These are phyloP conservation scores for Yamadazyma diddensiae DNA, from an alignment of 1,139 yeast species.

Conservation along the genomic window DNA sequence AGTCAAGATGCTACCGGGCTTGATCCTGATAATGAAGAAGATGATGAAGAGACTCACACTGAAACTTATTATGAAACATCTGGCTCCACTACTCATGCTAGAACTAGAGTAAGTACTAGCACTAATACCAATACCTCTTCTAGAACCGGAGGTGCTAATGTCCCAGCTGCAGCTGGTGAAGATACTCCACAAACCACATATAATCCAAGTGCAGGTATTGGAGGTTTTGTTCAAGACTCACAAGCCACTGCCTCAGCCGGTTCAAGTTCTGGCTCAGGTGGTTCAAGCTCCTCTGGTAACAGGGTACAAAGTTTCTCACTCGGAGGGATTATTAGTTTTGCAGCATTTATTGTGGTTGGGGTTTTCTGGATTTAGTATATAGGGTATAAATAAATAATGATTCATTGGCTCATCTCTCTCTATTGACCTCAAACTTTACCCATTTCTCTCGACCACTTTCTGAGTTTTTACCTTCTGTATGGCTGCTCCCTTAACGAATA, in stretches of 20 bases:
- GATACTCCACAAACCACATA: conserved; percentile 15
- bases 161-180: conserved; percentile 6
- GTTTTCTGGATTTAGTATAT: conserved; percentile 14
- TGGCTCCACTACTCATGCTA: too few species aligned
- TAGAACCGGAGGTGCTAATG: conserved; percentile 12
- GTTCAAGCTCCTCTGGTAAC: too few species aligned
- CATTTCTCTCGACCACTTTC: too few species aligned
- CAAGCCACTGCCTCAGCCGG: conserved; percentile 3
- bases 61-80: conserved; percentile 12
- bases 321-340: conserved; percentile 15
- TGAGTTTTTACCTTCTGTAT: too few species aligned
- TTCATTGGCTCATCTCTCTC: too few species aligned
- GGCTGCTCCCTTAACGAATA: too few species aligned
- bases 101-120: conserved; percentile 10
- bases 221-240: conserved; percentile 36
- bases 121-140: conserved; percentile 13
- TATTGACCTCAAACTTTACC: too few species aligned
- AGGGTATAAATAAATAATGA: too few species aligned
- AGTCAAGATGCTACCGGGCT: conserved; percentile 62
- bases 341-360: conserved; percentile 21
- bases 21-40: conserved; percentile 45
- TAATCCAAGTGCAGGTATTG: conserved; percentile 23
- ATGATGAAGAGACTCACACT: conserved; percentile 13
- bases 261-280: conserved; percentile 1
- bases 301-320: not conserved